Conservation (phyloP, 176 grass and related monocot genomes). For the Aegilops sharonensis region DNA sequence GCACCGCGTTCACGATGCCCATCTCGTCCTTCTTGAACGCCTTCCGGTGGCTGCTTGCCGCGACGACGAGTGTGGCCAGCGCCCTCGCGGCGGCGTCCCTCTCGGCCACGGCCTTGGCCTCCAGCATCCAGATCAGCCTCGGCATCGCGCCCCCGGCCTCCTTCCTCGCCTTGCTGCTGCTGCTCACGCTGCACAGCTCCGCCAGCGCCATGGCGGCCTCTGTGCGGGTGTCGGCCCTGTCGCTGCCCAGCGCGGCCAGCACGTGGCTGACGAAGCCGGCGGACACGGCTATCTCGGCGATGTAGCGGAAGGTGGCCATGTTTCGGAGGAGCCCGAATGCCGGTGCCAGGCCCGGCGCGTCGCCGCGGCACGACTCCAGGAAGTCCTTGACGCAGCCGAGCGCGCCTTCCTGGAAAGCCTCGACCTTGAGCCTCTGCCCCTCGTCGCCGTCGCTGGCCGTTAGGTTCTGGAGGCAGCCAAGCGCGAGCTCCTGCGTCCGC, state of each 20-base stretch:
- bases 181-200: slow-evolving; percentile 37
- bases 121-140: slow-evolving; percentile 67
- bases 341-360: slow-evolving; percentile 47
- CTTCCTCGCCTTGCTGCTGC: slow-evolving; percentile 33
- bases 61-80: slow-evolving; percentile 34
- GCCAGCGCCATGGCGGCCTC: slow-evolving; percentile 64
- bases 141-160: slow-evolving; percentile 48
- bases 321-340: slow-evolving; percentile 67
- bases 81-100: slow-evolving; percentile 58
- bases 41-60: slow-evolving; percentile 38
- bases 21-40: slow-evolving; percentile 65
- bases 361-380: slow-evolving; percentile 43
- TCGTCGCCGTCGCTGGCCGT: slow-evolving; percentile 52
- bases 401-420: slow-evolving; percentile 71
- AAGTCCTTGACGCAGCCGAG: slow-evolving; percentile 66
- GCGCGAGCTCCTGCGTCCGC: slow-evolving; percentile 56
- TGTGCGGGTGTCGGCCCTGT: slow-evolving; percentile 29
- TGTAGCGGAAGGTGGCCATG: slow-evolving; percentile 64
- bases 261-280: slow-evolving; percentile 43
- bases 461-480: slow-evolving; percentile 67
- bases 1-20: slow-evolving; percentile 66
- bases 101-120: slow-evolving; percentile 47
- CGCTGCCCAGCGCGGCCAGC: slow-evolving; percentile 49
- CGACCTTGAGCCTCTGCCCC: slow-evolving; percentile 52
- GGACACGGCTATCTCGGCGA: slow-evolving; percentile 59